Evolutionary conservation across 768 basidiomycete species (phyloP).

Genomic region (Hemileccinum rubropunctum): DNA sequence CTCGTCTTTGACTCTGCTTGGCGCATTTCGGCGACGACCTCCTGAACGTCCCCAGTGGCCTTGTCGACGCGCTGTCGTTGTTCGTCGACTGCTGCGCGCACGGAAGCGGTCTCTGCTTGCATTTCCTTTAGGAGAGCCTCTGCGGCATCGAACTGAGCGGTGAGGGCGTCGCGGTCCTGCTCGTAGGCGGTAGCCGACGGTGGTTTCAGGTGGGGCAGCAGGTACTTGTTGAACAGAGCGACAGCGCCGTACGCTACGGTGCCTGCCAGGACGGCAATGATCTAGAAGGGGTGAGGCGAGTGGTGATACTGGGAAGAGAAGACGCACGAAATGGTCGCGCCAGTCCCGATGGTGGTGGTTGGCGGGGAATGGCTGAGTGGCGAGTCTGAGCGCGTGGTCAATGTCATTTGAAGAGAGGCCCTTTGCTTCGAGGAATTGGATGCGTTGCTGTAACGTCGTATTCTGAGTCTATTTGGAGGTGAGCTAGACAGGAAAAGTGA

Average conservation of each 20-base stretch:
- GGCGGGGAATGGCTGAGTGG: constrained; percentile 36
- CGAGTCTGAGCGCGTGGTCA: constrained; percentile 75
- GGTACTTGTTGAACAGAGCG: constrained; percentile 85
- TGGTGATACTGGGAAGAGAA: neutral
- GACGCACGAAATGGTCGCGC: constrained; percentile 93
- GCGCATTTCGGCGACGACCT: constrained; percentile 69
- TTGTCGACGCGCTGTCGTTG: constrained; percentile 72
- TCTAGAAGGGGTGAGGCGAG: constrained; percentile 48
- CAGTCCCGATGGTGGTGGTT: constrained; percentile 73
- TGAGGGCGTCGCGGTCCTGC: constrained; percentile 78
- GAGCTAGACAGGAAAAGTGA: too few relatives aligned
- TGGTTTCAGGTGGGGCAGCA: constrained; percentile 87
- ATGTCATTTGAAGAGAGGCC: constrained; percentile 84
- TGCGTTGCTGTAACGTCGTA: constrained; percentile 77
- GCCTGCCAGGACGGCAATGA: constrained; percentile 90
- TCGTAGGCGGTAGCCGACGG: constrained; percentile 88
- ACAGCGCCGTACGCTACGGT: constrained; percentile 77
- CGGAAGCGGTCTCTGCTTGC: constrained; percentile 69
- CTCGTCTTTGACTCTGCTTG: constrained; percentile 75
- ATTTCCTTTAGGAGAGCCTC: constrained; percentile 80
- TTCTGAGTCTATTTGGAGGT: constrained; percentile 56
- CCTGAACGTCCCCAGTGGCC: constrained; percentile 69
- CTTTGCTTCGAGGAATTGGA: constrained; percentile 95
- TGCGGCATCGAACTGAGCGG: constrained; percentile 87
- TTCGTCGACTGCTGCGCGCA: constrained; percentile 70